A percentile compares a stretch with the other conserved stretches of the same genome.
phyloP scores from a whole-genome alignment of 805 yeast genomes.

The Scheffersomyces coipomensis region DNA sequence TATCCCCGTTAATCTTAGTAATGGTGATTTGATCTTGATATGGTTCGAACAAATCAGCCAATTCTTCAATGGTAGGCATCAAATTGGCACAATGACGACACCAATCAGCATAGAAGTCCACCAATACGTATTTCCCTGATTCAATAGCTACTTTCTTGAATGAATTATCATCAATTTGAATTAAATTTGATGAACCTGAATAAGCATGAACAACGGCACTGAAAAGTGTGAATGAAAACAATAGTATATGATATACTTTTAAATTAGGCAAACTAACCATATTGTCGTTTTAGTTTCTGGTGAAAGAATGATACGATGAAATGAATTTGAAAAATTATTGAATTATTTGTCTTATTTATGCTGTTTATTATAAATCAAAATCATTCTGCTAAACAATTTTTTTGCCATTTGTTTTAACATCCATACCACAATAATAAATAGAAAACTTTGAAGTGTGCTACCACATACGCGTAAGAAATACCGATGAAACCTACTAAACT shows the following conservation, averaged over 20 bases:
- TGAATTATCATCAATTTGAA: slow-evolving; percentile 46
- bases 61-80: slow-evolving; percentile 47
- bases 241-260: too few relatives aligned
- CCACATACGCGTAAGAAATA: background rate
- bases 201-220: background rate
- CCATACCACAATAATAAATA: too few relatives aligned
- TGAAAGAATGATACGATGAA: too few relatives aligned
- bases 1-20: slow-evolving; percentile 60
- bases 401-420: too few relatives aligned
- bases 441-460: too few relatives aligned
- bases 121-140: slow-evolving; percentile 47
- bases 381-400: too few relatives aligned
- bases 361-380: too few relatives aligned
- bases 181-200: slow-evolving; percentile 16
- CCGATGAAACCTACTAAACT: background rate
- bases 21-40: slow-evolving; percentile 42
- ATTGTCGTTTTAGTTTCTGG: too few relatives aligned
- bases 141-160: slow-evolving; percentile 57
- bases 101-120: slow-evolving; percentile 66
- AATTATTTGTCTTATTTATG: too few relatives aligned
- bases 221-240: background rate
- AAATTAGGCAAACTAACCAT: too few relatives aligned
- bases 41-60: slow-evolving; percentile 28
- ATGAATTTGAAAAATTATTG: too few relatives aligned
- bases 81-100: slow-evolving; percentile 65